Evolutionary conservation across 805 yeast species (phyloP).

Genomic region (Candida yuanshanica): DNA sequence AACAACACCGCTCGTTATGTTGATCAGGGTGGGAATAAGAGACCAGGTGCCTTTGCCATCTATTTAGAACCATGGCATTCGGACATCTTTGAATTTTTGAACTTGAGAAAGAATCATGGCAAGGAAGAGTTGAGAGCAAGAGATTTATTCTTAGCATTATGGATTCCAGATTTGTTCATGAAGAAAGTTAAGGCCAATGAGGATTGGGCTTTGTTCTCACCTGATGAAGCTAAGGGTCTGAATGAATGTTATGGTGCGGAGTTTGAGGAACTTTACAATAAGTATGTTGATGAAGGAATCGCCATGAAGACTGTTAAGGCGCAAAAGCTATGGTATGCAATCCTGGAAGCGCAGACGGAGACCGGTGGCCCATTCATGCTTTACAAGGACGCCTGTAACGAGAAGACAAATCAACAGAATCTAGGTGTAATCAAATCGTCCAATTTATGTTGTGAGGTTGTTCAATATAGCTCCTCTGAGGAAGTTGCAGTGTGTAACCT

Average conservation of each 20-base stretch:
- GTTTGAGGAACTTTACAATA: slow-evolving; percentile 63
- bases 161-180: slow-evolving; percentile 97
- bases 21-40: slow-evolving; percentile 96
- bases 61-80: slow-evolving; percentile 98
- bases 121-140: slow-evolving; percentile 92
- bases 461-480: slow-evolving; percentile 83
- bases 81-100: slow-evolving; percentile 82
- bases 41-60: slow-evolving; percentile 96
- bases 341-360: slow-evolving; percentile 89
- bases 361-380: slow-evolving; percentile 96
- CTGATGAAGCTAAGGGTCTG: slow-evolving; percentile 84
- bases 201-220: slow-evolving; percentile 89
- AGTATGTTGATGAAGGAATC: slow-evolving; percentile 67
- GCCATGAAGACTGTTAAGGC: slow-evolving; percentile 70
- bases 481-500: slow-evolving; percentile 96
- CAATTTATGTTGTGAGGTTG: slow-evolving; percentile 90
- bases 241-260: slow-evolving; percentile 81
- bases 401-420: slow-evolving; percentile 86
- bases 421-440: slow-evolving; percentile 91
- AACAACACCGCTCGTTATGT: slow-evolving; percentile 96
- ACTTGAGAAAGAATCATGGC: slow-evolving; percentile 90
- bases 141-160: slow-evolving; percentile 86
- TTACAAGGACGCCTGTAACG: slow-evolving; percentile 89
- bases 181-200: slow-evolving; percentile 70
- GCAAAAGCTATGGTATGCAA: slow-evolving; percentile 89